phyloP scores from a whole-genome alignment of 2,329 filamentous ascomycete genomes.

The Ceratocystiopsis sp. region DNA sequence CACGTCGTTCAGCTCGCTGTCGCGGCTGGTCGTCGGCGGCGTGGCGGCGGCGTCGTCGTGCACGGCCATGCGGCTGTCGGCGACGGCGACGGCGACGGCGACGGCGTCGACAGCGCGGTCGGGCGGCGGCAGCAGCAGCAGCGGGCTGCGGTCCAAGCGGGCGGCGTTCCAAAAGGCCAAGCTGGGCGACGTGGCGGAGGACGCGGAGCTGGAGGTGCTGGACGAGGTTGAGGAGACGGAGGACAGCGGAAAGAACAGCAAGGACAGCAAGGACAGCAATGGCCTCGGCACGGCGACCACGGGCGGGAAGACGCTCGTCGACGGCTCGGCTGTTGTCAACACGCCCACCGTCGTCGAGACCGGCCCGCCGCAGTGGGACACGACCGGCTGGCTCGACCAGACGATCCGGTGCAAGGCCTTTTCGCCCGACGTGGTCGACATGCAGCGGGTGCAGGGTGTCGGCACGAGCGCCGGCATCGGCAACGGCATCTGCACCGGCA shows the following conservation, averaged over 20 bases:
- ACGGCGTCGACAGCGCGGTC: too few relatives aligned
- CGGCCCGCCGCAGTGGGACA: conserved; percentile 13
- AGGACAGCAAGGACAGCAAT: not conserved
- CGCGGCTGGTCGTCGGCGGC: conserved; percentile 14
- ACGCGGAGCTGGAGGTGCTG: not conserved
- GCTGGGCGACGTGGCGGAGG: not conserved
- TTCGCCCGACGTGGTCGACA: conserved; percentile 14
- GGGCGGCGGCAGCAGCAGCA: not conserved
- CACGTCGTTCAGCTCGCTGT: conserved; percentile 11
- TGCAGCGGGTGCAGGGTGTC: too few relatives aligned
- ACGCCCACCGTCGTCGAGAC: conserved; percentile 8
- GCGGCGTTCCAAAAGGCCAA: not conserved
- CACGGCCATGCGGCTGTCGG: conserved; percentile 12
- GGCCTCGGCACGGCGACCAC: too few relatives aligned
- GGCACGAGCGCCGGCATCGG: not conserved
- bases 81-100: not conserved
- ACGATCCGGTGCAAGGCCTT: conserved; percentile 15
- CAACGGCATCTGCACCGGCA: not conserved
- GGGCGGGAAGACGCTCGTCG: conserved; percentile 1
- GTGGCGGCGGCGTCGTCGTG: conserved; percentile 16
- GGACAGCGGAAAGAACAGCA: too few relatives aligned
- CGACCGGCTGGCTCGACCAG: conserved; percentile 15
- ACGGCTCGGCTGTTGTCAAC: too few relatives aligned
- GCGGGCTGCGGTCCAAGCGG: not conserved
- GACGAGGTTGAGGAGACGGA: too few relatives aligned